Conservation (phyloP, 495 filamentous ascomycete genomes). For the Podospora sp. region DNA sequence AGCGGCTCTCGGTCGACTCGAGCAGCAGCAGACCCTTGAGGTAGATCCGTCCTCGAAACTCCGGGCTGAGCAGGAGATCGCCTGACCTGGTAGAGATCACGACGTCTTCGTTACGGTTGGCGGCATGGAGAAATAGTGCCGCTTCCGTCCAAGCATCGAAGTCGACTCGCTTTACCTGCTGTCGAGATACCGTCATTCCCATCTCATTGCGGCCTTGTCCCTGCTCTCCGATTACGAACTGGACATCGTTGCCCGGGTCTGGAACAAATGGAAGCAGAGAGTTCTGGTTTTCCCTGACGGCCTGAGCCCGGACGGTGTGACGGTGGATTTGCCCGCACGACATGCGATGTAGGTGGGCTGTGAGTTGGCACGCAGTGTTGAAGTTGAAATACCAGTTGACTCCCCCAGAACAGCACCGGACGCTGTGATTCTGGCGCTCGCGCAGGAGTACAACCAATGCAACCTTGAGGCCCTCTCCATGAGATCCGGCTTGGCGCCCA, state of each 20-base stretch:
- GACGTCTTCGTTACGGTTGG: neutral
- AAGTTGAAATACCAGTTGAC: constrained; percentile 30
- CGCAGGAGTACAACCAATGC: constrained; percentile 28
- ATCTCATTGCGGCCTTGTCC: neutral
- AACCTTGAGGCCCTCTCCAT: constrained; percentile 32
- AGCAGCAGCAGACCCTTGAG: neutral
- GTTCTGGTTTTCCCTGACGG: neutral
- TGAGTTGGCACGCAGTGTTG: constrained; percentile 17
- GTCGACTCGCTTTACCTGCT: constrained; percentile 17
- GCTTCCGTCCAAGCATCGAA: neutral
- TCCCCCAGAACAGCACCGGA: constrained; percentile 26
- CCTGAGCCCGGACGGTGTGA: no score
- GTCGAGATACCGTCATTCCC: neutral
- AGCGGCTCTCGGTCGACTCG: neutral
- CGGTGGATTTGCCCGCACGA: no score
- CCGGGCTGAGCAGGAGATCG: neutral
- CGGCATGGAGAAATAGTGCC: neutral
- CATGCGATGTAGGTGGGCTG: neutral
- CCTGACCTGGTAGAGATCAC: neutral
- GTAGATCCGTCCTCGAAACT: neutral
- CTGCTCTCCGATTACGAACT: neutral
- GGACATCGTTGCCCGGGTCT: neutral
- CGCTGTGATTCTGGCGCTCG: constrained; percentile 21
- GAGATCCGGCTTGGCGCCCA: constrained; percentile 23
- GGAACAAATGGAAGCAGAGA: neutral